These are phyloP conservation scores for Penicillium lagena DNA, from an alignment of 495 filamentous ascomycete genomes.

Conservation along the genomic window DNA sequence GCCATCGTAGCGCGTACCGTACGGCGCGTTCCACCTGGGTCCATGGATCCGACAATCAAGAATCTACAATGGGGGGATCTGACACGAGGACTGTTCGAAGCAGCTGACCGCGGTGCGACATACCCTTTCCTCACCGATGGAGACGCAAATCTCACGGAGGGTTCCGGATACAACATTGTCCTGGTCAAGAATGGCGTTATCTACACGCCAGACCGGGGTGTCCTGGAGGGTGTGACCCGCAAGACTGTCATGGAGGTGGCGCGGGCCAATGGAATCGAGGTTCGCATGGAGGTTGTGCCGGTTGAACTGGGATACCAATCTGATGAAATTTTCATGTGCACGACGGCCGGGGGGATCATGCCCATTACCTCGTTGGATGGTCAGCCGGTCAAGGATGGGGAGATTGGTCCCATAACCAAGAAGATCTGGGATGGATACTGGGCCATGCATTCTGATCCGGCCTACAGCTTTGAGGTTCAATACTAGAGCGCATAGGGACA, in stretches of 20 bases:
- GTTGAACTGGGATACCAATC: constrained; percentile 19
- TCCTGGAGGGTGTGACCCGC: constrained; percentile 25
- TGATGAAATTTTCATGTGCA: constrained; percentile 35
- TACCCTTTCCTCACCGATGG: constrained; percentile 35
- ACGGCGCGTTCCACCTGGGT: constrained; percentile 23
- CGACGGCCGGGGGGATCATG: constrained; percentile 35
- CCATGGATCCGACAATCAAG: constrained; percentile 35
- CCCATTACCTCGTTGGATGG: constrained; percentile 31
- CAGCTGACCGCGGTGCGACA: constrained; percentile 16
- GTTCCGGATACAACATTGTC: constrained; percentile 26
- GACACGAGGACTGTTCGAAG: constrained; percentile 26
- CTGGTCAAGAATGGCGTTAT: constrained; percentile 24
- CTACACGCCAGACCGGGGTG: constrained; percentile 25
- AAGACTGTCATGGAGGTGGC: constrained; percentile 29
- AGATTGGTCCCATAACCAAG: constrained; percentile 30
- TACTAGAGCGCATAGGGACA: not conserved
- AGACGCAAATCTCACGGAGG: constrained; percentile 26
- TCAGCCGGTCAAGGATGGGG: constrained; percentile 22
- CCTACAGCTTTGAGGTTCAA: constrained; percentile 18
- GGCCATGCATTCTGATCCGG: constrained; percentile 29
- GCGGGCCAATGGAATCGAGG: constrained; percentile 8
- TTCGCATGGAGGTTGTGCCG: constrained; percentile 22
- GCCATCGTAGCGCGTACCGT: constrained; percentile 33
- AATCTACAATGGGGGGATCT: constrained; percentile 39
- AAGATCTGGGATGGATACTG: constrained; percentile 36